Conservation (phyloP, 1,284 basidiomycete species). For the Cystobasidiaceae sp. region DNA sequence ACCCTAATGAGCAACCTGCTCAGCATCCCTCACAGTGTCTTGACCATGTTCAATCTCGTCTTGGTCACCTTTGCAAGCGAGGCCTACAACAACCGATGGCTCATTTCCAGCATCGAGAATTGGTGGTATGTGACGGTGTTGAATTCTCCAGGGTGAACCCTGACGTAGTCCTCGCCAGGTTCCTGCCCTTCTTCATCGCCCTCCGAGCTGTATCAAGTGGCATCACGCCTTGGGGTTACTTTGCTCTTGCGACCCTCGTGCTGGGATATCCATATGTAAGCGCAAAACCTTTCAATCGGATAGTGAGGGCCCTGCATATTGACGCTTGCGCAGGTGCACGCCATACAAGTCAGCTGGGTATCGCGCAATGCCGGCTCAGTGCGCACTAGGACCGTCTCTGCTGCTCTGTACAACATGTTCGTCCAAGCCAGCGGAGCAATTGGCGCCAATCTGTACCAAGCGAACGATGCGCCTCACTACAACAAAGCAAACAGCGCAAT, state of each 20-base stretch:
- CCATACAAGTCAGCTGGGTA: slow-evolving; percentile 33
- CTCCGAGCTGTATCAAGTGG: slow-evolving; percentile 15
- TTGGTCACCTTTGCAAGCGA: slow-evolving; percentile 40
- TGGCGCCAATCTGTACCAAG: slow-evolving; percentile 48
- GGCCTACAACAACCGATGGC: slow-evolving; percentile 38
- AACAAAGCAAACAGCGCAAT: slow-evolving; percentile 45
- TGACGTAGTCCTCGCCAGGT: too few relatives aligned
- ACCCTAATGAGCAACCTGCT: slow-evolving; percentile 48
- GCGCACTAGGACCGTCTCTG: slow-evolving; percentile 34
- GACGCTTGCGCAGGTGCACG: slow-evolving; percentile 33
- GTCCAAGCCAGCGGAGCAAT: slow-evolving; percentile 30
- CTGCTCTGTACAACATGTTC: slow-evolving; percentile 37
- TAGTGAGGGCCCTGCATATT: background rate
- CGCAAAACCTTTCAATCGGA: too few relatives aligned
- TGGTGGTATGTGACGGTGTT: too few relatives aligned
- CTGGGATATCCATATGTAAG: too few relatives aligned
- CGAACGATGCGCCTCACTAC: slow-evolving; percentile 53
- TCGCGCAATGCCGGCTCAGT: slow-evolving; percentile 33
- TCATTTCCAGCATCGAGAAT: slow-evolving; percentile 28
- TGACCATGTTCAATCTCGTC: slow-evolving; percentile 45
- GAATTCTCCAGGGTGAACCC: too few relatives aligned
- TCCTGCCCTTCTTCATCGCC: slow-evolving; percentile 28
- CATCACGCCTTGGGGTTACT: slow-evolving; percentile 32
- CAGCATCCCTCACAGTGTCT: slow-evolving; percentile 42
- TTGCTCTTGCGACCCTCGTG: slow-evolving; percentile 25